These are phyloP conservation scores for Cicer chorassanicum DNA, from an alignment of 306 rosid species.

Conservation along the genomic window DNA sequence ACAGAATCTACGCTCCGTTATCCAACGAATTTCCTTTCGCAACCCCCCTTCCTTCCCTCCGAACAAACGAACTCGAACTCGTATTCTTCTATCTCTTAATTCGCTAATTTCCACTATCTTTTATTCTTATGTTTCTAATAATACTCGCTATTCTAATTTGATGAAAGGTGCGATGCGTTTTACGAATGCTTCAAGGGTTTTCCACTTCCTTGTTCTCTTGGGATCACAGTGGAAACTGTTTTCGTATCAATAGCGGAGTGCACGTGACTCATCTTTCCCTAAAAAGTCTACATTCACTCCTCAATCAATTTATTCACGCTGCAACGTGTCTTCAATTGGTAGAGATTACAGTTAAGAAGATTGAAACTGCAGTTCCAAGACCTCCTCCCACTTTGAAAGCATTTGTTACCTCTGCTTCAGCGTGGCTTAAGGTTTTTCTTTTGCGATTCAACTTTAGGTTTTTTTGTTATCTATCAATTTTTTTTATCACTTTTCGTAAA, in stretches of 20 bases:
- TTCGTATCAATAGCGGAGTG: slow-evolving; percentile 63
- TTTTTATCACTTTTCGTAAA: not conserved
- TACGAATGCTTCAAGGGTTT: slow-evolving; percentile 91
- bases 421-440: slow-evolving; percentile 77
- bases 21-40: slow-evolving; percentile 72
- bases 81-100: slow-evolving; percentile 48
- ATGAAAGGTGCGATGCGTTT: slow-evolving; percentile 79
- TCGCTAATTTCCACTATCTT: slow-evolving; percentile 19
- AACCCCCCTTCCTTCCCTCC: slow-evolving; percentile 65
- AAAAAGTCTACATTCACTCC: slow-evolving; percentile 65
- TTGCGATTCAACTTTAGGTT: not conserved
- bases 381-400: slow-evolving; percentile 81
- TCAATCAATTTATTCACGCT: slow-evolving; percentile 73
- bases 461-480: not conserved
- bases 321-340: slow-evolving; percentile 82
- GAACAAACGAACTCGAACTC: slow-evolving; percentile 75
- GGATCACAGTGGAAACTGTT: slow-evolving; percentile 57
- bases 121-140: not conserved
- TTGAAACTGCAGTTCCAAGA: slow-evolving; percentile 51
- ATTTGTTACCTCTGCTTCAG: slow-evolving; percentile 65
- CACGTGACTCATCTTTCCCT: slow-evolving; percentile 71
- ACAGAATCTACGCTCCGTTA: slow-evolving; percentile 60
- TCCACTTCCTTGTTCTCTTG: slow-evolving; percentile 72
- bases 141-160: slow-evolving; percentile 23
- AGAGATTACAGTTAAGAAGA: slow-evolving; percentile 49